Conservation (phyloP, 768 basidiomycete species). For the Panaeolus papilionaceus region DNA sequence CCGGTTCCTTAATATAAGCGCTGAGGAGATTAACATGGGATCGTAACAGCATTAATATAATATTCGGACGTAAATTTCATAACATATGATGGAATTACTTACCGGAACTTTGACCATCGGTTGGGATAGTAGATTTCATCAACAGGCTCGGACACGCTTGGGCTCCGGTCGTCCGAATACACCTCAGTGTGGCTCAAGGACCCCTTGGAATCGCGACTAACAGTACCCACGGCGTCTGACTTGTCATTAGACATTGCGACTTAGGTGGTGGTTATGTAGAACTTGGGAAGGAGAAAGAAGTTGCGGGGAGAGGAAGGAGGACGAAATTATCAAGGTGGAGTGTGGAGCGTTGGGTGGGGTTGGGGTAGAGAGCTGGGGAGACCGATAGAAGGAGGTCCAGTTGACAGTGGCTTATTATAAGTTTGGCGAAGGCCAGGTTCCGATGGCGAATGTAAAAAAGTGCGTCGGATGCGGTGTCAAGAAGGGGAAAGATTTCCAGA, state of each 20-base stretch:
- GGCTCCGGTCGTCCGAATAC: conserved; percentile 24
- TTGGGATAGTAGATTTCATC: conserved; percentile 50
- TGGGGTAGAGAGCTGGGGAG: not conserved
- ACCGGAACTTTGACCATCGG: conserved; percentile 6
- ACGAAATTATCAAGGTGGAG: not conserved
- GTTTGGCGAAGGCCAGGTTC: conserved; percentile 1
- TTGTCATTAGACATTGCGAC: not conserved
- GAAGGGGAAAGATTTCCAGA: conserved; percentile 2
- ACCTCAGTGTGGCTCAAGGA: conserved; percentile 23
- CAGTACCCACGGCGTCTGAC: not conserved
- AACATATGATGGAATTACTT: not conserved
- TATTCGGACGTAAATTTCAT: not conserved
- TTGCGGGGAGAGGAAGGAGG: not conserved
- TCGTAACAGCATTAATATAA: not conserved
- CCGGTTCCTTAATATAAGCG: conserved; percentile 57
- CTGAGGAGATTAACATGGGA: conserved; percentile 32
- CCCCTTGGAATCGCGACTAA: conserved; percentile 11
- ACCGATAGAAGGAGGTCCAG: not conserved
- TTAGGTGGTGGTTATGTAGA: not conserved
- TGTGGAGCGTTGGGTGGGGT: not conserved
- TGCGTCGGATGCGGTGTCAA: not conserved
- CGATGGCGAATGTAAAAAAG: not conserved
- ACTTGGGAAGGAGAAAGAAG: not conserved
- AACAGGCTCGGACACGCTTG: not conserved
- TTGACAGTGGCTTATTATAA: not conserved